Conservation (phyloP, 108 stramenopile genomes). For the Cyclotella choctawhatcheeana region DNA sequence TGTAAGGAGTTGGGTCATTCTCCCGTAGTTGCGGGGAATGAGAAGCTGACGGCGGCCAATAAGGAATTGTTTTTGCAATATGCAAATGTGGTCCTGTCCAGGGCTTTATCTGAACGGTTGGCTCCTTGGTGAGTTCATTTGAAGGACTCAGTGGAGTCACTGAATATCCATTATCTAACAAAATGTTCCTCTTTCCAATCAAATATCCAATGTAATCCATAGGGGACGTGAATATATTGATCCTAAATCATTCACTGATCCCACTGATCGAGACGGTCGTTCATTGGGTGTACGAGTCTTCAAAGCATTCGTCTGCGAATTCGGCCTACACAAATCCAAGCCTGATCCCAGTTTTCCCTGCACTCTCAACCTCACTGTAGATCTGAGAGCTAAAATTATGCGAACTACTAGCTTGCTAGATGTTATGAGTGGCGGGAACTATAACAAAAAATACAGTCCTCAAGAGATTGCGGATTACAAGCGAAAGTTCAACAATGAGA, state of each 20-base stretch:
- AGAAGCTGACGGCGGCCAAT: constrained; percentile 32
- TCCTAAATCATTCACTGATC: constrained; percentile 50
- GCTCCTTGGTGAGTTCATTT: constrained; percentile 42
- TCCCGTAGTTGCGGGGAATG: constrained; percentile 18
- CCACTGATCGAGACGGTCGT: constrained; percentile 44
- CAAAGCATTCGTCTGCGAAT: constrained; percentile 58
- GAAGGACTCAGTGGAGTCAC: not conserved
- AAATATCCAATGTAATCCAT: not conserved
- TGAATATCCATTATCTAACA: not conserved
- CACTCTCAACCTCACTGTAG: constrained; percentile 58
- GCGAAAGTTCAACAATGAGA: constrained; percentile 55
- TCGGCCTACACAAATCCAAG: constrained; percentile 38
- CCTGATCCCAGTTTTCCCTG: constrained; percentile 7
- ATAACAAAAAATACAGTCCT: constrained; percentile 16
- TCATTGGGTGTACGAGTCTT: constrained; percentile 59
- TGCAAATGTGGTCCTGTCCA: constrained; percentile 56
- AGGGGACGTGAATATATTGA: constrained; percentile 63
- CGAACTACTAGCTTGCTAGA: constrained; percentile 56
- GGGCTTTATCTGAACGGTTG: constrained; percentile 61
- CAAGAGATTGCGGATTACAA: constrained; percentile 29
- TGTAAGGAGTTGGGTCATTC: constrained; percentile 55
- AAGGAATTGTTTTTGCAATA: constrained; percentile 50
- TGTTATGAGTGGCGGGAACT: constrained; percentile 17
- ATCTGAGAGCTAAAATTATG: constrained; percentile 65
- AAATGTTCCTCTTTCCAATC: not conserved